A percentile compares a stretch with the other conserved stretches of the same genome.
Conservation (phyloP, 129 eudicot genomes). For the Cynara cardunculus region DNA sequence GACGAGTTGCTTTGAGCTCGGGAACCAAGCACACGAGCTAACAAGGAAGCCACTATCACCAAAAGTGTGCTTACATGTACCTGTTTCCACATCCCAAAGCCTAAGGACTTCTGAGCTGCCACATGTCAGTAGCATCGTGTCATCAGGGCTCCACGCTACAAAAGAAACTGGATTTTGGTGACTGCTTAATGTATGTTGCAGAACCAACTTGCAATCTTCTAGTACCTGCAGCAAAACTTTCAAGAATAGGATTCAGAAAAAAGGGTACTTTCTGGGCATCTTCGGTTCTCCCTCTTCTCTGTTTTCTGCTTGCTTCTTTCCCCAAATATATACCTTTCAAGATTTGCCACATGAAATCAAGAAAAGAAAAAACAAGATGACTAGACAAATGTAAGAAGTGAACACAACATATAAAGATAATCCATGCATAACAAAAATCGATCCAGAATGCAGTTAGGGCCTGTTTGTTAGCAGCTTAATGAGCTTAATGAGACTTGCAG, state of each 20-base stretch:
- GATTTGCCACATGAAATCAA: neutral
- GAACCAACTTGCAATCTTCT: conserved; percentile 52
- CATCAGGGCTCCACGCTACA: conserved; percentile 94
- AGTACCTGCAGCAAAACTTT: conserved; percentile 47
- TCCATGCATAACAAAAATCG: neutral
- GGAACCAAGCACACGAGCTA: conserved; percentile 97
- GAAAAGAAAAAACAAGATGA: conserved; percentile 4
- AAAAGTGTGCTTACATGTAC: conserved; percentile 79
- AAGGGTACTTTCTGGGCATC: neutral
- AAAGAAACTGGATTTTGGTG: conserved; percentile 86
- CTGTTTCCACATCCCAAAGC: conserved; percentile 88
- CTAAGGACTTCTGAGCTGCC: conserved; percentile 80
- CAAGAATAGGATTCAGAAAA: conserved; percentile 20
- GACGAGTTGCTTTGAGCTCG: conserved; percentile 70
- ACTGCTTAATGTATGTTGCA: conserved; percentile 48
- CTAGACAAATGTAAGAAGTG: neutral
- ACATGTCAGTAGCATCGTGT: conserved; percentile 83
- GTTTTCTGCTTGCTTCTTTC: neutral
- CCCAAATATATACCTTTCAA: neutral
- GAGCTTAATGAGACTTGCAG: too few relatives aligned
- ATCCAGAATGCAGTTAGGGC: neutral
- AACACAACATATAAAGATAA: conserved; percentile 6
- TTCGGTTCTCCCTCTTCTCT: neutral
- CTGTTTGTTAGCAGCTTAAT: too few relatives aligned
- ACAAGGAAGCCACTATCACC: conserved; percentile 54